Evolutionary conservation across 2,329 filamentous ascomycete species (phyloP).

Genomic region (Pseudogymnoascus sp.): DNA sequence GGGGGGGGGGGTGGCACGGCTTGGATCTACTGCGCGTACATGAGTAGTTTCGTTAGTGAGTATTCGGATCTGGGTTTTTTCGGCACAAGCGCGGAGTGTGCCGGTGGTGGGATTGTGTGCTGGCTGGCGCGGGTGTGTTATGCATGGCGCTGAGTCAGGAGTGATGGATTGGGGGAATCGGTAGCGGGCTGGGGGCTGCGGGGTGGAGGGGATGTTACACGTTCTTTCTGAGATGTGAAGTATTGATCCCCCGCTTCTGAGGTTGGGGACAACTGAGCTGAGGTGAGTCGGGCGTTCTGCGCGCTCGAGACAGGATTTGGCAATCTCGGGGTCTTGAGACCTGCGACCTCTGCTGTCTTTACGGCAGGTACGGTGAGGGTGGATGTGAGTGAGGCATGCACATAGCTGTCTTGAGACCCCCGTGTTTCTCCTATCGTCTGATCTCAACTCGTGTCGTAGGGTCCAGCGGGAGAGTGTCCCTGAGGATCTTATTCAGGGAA

Average conservation of each 20-base stretch:
- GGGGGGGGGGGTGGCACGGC: not conserved
- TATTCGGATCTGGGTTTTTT: not conserved
- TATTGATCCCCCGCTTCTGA: not conserved
- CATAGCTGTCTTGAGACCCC: not conserved
- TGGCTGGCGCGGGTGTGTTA: not conserved
- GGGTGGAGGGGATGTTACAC: not conserved
- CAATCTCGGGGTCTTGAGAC: not conserved
- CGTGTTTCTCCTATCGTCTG: not conserved
- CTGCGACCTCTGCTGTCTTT: not conserved
- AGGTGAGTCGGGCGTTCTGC: not conserved
- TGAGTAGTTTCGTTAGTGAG: not conserved
- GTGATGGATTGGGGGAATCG: not conserved
- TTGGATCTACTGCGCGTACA: constrained; percentile 2
- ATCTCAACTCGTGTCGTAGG: not conserved
- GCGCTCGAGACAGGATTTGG: not conserved
- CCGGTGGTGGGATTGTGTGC: not conserved
- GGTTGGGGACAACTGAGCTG: not conserved
- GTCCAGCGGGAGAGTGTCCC: not conserved
- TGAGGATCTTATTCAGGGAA: not conserved
- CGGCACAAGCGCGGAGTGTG: not conserved
- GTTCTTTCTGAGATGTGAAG: not conserved
- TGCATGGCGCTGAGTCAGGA: not conserved
- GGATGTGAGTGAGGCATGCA: not conserved
- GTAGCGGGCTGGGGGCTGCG: not conserved
- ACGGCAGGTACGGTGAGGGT: not conserved